Evolutionary conservation across 306 rosid species (phyloP).

Genomic region (Sicyos edulis): DNA sequence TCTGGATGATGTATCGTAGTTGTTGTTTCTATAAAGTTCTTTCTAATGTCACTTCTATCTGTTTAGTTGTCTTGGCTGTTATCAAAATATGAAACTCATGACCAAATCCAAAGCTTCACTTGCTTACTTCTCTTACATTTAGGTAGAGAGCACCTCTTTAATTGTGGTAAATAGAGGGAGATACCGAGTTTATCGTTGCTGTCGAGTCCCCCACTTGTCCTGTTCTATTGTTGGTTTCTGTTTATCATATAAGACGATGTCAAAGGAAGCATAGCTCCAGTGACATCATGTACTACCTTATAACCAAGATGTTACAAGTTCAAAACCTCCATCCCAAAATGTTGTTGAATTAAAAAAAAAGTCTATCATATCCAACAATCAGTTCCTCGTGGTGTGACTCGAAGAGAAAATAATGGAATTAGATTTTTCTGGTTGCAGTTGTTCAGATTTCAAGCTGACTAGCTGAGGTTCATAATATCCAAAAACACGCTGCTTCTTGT

Average conservation of each 20-base stretch:
- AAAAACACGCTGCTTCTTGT: not conserved
- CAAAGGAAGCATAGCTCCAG: no score
- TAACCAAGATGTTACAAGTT: no score
- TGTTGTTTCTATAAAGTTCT: constrained; percentile 11
- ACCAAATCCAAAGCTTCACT: constrained; percentile 1
- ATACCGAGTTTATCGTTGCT: constrained; percentile 4
- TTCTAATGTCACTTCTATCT: not conserved
- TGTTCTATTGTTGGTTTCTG: constrained; percentile 4
- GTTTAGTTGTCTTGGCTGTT: constrained; percentile 16
- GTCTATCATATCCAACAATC: not conserved
- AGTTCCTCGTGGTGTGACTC: constrained; percentile 2
- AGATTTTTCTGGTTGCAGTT: constrained; percentile 18
- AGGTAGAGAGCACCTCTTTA: constrained; percentile 4
- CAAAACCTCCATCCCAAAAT: no score
- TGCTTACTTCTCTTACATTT: constrained; percentile 13
- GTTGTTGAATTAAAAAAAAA: no score
- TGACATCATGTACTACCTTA: no score
- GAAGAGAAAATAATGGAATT: not conserved
- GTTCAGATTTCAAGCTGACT: not conserved
- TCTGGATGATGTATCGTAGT: constrained; percentile 1
- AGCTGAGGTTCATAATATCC: constrained; percentile 12
- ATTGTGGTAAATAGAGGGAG: constrained; percentile 8
- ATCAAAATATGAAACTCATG: constrained; percentile 7
- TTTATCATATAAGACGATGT: not conserved
- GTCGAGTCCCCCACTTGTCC: constrained; percentile 3